Percentiles rank a stretch among this genome's conserved stretches.
Evolutionary conservation across 75 land plant species (phyloP).

Genomic region (Chamaecyparis obtusa): DNA sequence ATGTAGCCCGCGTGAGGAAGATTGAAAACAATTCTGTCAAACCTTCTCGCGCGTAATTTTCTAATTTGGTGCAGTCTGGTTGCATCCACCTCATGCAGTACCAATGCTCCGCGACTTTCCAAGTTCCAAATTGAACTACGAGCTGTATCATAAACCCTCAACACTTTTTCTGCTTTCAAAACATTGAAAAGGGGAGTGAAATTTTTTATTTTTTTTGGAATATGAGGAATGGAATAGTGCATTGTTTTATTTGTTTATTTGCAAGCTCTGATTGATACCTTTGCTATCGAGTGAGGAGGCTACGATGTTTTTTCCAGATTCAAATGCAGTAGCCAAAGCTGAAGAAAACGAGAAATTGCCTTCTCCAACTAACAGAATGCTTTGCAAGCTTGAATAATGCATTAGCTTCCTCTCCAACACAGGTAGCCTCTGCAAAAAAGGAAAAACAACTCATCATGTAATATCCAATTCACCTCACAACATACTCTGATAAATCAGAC

Average conservation of each 20-base stretch:
- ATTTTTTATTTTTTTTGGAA: too few relatives aligned
- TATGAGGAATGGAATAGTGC: too few relatives aligned
- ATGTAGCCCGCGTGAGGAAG: slow-evolving; percentile 17
- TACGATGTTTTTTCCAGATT: slow-evolving; percentile 9
- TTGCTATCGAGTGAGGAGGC: slow-evolving; percentile 24
- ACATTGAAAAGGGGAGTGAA: too few relatives aligned
- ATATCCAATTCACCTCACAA: too few relatives aligned
- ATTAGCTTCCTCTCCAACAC: neutral
- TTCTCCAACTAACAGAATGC: slow-evolving; percentile 24
- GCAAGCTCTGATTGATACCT: neutral
- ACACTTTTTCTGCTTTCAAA: neutral
- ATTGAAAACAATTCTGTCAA: slow-evolving; percentile 15
- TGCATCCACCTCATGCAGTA: slow-evolving; percentile 8
- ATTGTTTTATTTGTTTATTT: too few relatives aligned
- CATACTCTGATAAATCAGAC: too few relatives aligned
- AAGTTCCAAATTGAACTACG: neutral
- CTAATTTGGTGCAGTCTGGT: neutral
- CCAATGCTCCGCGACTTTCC: slow-evolving; percentile 16
- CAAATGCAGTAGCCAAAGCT: slow-evolving; percentile 17
- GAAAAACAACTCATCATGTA: too few relatives aligned
- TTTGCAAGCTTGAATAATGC: slow-evolving; percentile 18
- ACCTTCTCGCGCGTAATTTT: neutral
- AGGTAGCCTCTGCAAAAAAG: too few relatives aligned
- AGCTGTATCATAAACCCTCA: neutral
- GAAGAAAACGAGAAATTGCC: slow-evolving; percentile 30